Base-by-base conservation (phyloP, 257 asterid genomes). In the Ajuga chamaepitys region DNA sequence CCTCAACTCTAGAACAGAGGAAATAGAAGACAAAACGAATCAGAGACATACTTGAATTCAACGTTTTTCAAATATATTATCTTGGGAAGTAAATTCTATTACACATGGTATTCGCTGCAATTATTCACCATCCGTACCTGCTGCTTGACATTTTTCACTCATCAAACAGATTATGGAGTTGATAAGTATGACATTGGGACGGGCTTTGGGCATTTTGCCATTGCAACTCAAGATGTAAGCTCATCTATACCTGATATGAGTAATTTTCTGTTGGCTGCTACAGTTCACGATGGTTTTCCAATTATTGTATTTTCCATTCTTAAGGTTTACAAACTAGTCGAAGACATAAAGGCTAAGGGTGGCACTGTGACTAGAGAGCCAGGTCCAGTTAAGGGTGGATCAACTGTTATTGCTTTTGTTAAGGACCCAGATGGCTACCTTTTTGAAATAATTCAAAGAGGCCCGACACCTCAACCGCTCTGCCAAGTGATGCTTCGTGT, bases 401-500 rank as follows among this genome's bases (percentile, higher is more conserved):
- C 85, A 20, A 47, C 70, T 74, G 95, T 94, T 46, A 94, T 94
- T 77, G 97, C 99, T 50, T 94, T 94, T 78, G 99, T 83, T 30
- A 94, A 88, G 77, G 97, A 94, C 79, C 99, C 97, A 7, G 99
- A 94, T 82, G 99, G 99, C 66, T 94, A 94, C 77, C 80, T 86
- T 48, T 94, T 90, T 20, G 99, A 94, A 74, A 79, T 94, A 51
- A 86, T 94, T 68, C 95, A 90, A 70, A 82, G 97, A 10, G 95
- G 86, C 34, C 86, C 95, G 14, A 90, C 97, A 60, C 97, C 96
- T 56, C 95, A 90, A 76, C 99, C 99, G 9, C 95, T 94, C 55
- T 94, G 99, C 73, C 99, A 94, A 83, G 99, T 90, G 69, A 94
- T 94, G 99, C 91, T 94, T 76, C 99, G 99, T 67, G 99, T 94